Evolutionary conservation across 768 basidiomycete species (phyloP), one percentile per base, ranked within the genome.

Genomic region (Tephrocybe sp.): DNA sequence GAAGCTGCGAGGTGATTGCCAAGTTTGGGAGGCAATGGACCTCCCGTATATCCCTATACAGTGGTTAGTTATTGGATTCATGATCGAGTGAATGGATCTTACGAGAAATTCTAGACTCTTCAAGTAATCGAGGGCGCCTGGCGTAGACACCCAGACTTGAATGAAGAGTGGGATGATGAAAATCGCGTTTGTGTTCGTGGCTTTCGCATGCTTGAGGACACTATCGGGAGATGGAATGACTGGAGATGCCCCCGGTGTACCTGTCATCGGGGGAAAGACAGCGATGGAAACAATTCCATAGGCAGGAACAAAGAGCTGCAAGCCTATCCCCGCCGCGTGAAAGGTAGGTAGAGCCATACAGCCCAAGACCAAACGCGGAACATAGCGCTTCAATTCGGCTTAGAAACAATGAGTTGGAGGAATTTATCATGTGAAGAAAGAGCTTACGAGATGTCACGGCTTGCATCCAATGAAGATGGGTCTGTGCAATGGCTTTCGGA

Each of bases 211-310:
- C 4, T 66, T 55, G 5, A 73, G 34, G 19, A 69, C 54, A 40
- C 67, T 72, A 2, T 69, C 59, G 5, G 69, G 57, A 2, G 70
- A 66, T 1, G 72, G 67, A 28, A 66, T 56, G 15, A 69, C 50
- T 0, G 74, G 74, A 5, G 57, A 50, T 9, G n/a, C 9, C 1
- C 52, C 43, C 1, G 58, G 42, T 2, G 47, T 19, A 1, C 37
- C 54, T 5, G 53, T 60, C 4, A 40, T 55, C 0, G 69, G 69
- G 0, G 69, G 62, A 30, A 59, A 68, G 1, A 69, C n/a, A 0
- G 58, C 55, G 18, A 61, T 49, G 4, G 60, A n/a, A 2, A 56
- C 36, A 2, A 53, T 25, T 0, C 51, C 55, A 25, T 51, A 62
- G 1, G 69, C n/a, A 9, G 67, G 61, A 18, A 52, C 40, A 6